A percentile compares a stretch with the other conserved stretches of the same genome.
phyloP scores from a whole-genome alignment of 192 early-diverging fungal genomes.

The Mortierella alpina region DNA sequence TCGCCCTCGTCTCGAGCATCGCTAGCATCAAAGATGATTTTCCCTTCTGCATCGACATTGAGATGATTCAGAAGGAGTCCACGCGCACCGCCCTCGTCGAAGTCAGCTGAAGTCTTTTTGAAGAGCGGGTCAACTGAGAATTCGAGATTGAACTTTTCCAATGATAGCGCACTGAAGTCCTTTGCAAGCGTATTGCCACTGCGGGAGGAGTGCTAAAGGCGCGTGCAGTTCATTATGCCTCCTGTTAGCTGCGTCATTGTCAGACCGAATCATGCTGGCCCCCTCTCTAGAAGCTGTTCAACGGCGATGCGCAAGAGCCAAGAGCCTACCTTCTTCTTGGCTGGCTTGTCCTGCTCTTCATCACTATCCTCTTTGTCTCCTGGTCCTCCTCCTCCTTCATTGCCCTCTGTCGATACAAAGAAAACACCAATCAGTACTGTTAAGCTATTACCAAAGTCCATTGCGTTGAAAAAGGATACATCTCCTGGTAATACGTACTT shows the following conservation, averaged over 20 bases:
- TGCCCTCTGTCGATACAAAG: constrained; percentile 7
- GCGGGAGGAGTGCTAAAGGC: constrained; percentile 50
- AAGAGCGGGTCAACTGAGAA: constrained; percentile 95
- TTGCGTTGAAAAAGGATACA: no score
- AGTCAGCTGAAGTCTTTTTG: constrained; percentile 97
- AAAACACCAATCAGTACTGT: neutral
- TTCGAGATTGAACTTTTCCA: constrained; percentile 92
- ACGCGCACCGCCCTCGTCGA: constrained; percentile 96
- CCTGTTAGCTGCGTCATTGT: neutral
- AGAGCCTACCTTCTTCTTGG: constrained; percentile 53
- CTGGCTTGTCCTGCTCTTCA: constrained; percentile 53
- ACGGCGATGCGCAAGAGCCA: no score
- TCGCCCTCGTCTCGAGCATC: constrained; percentile 74
- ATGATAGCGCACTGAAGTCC: constrained; percentile 79
- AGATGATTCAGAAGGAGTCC: constrained; percentile 93
- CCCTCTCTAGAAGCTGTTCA: no score
- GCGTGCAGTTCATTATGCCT: neutral
- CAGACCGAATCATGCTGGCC: no score
- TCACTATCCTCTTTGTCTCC: constrained; percentile 63
- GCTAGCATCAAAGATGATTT: constrained; percentile 94
- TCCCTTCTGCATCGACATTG: constrained; percentile 80
- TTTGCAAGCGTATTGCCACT: constrained; percentile 82
- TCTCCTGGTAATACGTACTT: constrained; percentile 45
- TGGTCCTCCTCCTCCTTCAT: constrained; percentile 42
- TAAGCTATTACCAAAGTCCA: no score